Conservation (phyloP, 495 filamentous ascomycete species). For the Pyrenopolyporus hunteri region DNA sequence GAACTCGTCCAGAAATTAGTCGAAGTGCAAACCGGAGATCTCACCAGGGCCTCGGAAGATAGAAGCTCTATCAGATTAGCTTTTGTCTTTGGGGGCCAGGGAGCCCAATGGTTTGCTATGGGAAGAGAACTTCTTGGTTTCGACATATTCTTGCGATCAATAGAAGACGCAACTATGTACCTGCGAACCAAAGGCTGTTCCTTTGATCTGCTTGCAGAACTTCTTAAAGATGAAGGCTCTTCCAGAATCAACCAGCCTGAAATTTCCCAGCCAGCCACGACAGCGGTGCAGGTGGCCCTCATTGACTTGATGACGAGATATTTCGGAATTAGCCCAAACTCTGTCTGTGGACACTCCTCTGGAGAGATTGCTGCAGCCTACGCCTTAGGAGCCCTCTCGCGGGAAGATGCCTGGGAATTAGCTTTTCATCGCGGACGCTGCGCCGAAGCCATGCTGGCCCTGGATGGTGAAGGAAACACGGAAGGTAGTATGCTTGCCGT, state of each 20-base stretch:
- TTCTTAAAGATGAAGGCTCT: constrained; percentile 23
- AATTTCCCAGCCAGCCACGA: constrained; percentile 50
- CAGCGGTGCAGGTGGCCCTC: constrained; percentile 52
- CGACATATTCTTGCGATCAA: constrained; percentile 32
- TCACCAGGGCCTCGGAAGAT: constrained; percentile 8
- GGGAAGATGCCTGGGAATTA: constrained; percentile 51
- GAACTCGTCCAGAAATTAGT: constrained; percentile 21
- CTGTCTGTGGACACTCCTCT: constrained; percentile 67
- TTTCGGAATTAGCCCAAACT: constrained; percentile 54
- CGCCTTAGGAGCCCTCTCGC: constrained; percentile 39
- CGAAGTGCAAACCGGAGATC: not conserved
- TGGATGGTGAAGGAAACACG: constrained; percentile 6
- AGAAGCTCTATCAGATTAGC: constrained; percentile 9
- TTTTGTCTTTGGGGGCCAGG: constrained; percentile 39
- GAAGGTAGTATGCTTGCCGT: constrained; percentile 51
- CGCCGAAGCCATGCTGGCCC: constrained; percentile 7
- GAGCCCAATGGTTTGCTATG: constrained; percentile 54
- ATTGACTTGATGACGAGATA: constrained; percentile 52
- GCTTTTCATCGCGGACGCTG: constrained; percentile 45
- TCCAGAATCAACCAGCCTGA: constrained; percentile 19
- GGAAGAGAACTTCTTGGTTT: constrained; percentile 46
- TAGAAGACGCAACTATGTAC: constrained; percentile 28
- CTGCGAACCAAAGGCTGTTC: constrained; percentile 1
- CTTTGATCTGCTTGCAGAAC: constrained; percentile 19
- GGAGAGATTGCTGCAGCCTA: constrained; percentile 60